Conservation (phyloP, 2,329 filamentous ascomycete genomes). For the Botrytis tulipae region DNA sequence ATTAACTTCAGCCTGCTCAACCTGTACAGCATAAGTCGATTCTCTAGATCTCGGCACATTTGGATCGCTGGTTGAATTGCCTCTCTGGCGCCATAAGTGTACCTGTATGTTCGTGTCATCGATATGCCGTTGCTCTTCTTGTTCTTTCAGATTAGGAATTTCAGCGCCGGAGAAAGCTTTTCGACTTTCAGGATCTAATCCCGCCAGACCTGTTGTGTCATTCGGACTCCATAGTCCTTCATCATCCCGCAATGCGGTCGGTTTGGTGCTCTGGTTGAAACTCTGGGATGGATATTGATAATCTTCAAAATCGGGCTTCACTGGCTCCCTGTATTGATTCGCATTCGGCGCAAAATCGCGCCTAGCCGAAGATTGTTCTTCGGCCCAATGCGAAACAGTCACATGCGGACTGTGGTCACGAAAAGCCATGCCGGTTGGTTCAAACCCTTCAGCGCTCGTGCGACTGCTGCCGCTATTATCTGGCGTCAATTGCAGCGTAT, state of each 20-base stretch:
- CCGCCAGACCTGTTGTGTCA: slow-evolving; percentile 31
- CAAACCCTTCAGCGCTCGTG: slow-evolving; percentile 36
- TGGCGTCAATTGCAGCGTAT: slow-evolving; percentile 35
- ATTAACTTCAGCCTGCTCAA: slow-evolving; percentile 27
- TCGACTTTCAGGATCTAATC: slow-evolving; percentile 36
- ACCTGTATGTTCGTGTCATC: slow-evolving; percentile 38
- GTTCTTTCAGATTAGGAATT: slow-evolving; percentile 37
- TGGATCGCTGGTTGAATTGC: slow-evolving; percentile 27
- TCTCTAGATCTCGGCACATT: slow-evolving; percentile 28
- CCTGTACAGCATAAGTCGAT: slow-evolving; percentile 27
- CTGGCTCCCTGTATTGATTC: slow-evolving; percentile 19
- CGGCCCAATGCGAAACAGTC: slow-evolving; percentile 32
- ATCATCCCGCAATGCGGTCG: slow-evolving; percentile 28
- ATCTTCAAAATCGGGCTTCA: slow-evolving; percentile 18
- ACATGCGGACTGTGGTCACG: slow-evolving; percentile 30
- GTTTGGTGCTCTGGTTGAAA: slow-evolving; percentile 12
- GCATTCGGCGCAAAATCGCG: slow-evolving; percentile 20
- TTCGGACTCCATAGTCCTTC: slow-evolving; percentile 34
- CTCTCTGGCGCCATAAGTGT: slow-evolving; percentile 38
- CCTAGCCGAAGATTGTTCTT: slow-evolving; percentile 22
- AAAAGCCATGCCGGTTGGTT: slow-evolving; percentile 31
- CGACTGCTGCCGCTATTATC: slow-evolving; percentile 39
- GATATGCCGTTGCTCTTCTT: slow-evolving; percentile 34
- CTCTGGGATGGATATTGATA: slow-evolving; percentile 23
- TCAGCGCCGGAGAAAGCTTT: slow-evolving; percentile 27